phyloP scores from a whole-genome alignment of 2,329 filamentous ascomycete genomes.

The Fusarium temperatum region DNA sequence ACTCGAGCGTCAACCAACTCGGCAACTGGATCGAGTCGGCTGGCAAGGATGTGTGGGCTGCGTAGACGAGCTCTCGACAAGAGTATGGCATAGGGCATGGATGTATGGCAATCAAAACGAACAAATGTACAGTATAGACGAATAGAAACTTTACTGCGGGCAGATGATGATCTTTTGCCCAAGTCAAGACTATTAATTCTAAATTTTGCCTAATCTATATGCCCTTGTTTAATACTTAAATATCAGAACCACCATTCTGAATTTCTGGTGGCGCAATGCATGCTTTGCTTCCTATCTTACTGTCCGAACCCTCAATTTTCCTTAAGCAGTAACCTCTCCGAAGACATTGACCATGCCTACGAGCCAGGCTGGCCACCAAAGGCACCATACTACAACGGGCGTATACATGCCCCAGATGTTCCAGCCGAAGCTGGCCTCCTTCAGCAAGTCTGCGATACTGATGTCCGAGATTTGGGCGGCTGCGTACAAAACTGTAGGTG shows the following conservation, averaged over 20 bases:
- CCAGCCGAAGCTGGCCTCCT: slow-evolving; percentile 85
- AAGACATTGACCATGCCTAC: slow-evolving; percentile 67
- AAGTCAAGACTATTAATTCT: slow-evolving; percentile 37
- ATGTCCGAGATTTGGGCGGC: slow-evolving; percentile 54
- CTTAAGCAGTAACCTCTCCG: slow-evolving; percentile 45
- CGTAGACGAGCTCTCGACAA: slow-evolving; percentile 55
- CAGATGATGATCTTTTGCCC: slow-evolving; percentile 31
- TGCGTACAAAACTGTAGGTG: slow-evolving; percentile 63
- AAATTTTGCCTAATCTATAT: slow-evolving; percentile 14
- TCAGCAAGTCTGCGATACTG: slow-evolving; percentile 67
- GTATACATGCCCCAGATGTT: slow-evolving; percentile 90
- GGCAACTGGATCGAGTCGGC: slow-evolving; percentile 97
- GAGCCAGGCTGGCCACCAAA: slow-evolving; percentile 96
- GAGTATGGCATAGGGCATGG: not conserved
- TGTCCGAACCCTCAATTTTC: not conserved
- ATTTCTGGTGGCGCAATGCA: not conserved
- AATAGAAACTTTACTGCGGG: slow-evolving; percentile 39
- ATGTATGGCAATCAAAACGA: slow-evolving; percentile 27
- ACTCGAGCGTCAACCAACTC: slow-evolving; percentile 92
- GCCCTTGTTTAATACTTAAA: not conserved
- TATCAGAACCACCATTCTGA: not conserved
- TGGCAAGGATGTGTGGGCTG: slow-evolving; percentile 95
- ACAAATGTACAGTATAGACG: slow-evolving; percentile 43
- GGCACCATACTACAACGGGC: slow-evolving; percentile 88
- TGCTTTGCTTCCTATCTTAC: not conserved